Evolutionary conservation across 148 eudicot species (phyloP).

Genomic region (Silene uniflora): DNA sequence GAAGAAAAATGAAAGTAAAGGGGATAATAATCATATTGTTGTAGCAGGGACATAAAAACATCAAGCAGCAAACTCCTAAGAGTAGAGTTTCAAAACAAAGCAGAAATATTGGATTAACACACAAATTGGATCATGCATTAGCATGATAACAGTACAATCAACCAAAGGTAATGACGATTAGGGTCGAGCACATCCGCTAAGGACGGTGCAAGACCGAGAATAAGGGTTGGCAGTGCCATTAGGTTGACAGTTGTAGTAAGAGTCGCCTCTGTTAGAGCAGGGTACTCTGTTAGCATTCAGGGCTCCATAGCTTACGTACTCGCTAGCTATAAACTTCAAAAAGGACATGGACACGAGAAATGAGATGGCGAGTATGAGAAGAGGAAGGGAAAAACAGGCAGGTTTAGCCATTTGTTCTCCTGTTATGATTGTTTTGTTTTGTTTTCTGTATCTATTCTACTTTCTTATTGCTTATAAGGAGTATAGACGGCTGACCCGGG

Average conservation of each 20-base stretch:
- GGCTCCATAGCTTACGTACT: neutral
- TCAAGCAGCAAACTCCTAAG: neutral
- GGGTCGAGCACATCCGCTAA: neutral
- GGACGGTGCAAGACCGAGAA: neutral
- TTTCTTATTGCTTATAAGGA: neutral
- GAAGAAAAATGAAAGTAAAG: neutral
- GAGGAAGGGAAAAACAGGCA: neutral
- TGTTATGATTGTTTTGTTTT: neutral
- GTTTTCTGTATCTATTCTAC: neutral
- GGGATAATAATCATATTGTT: too few species aligned
- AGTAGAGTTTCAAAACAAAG: neutral
- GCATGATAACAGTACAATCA: neutral
- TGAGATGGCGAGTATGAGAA: neutral
- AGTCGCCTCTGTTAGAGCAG: neutral
- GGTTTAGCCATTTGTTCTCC: neutral
- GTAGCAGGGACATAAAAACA: neutral
- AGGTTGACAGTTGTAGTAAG: slow-evolving; percentile 5
- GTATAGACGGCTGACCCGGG: neutral
- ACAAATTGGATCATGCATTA: neutral
- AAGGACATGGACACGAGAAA: neutral
- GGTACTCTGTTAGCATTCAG: neutral
- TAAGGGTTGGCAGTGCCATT: neutral
- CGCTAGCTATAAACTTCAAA: neutral
- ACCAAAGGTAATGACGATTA: neutral
- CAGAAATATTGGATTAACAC: neutral